Base-by-base conservation (phyloP, 1,284 basidiomycete genomes). In the Flammula alnicola region DNA sequence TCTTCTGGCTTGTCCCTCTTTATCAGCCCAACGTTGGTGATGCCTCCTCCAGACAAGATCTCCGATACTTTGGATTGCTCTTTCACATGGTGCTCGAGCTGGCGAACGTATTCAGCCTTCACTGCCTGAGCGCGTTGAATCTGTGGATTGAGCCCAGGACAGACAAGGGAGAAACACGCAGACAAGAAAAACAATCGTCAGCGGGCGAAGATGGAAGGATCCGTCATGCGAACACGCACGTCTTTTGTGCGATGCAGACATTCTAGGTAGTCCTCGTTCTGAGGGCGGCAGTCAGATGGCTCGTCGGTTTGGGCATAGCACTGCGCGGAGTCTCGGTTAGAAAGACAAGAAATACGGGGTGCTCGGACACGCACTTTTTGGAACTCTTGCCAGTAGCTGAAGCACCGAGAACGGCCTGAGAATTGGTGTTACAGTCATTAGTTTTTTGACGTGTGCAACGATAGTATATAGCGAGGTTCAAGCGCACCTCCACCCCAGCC, bases 231-330 rank as follows among this genome's bases (percentile, higher is more conserved):
- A 7, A 29, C 19, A 65, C 73, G 59, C 55, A 94, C 95, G 84
- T 96, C 94, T 71, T 96, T 93, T 35, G 83, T 87, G 65, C 90
- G 86, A 68, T 97, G 95, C 52, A 98, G 74, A 71, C 95, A 98
- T 70, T 97, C 94, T 50, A 97, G 68, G 74, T 98, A 98, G 70
- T 97, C 95, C 56, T 91, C 91, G 54, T 84, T 86, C 58, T 86
- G 86, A 12, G 77, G 71, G 12, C 78, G 70, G 70, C 95, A 98
- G 63, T 92, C 78, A 37, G 73, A 69, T 1, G 93, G 92, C 38
- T 76, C 76, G 58, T 95, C 92, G 40, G 94, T 84, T 51, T 83
- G 77, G 7, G 89, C 87, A 68, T 97, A 98, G 75, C 95, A 98
- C 88, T 97, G 30, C n/a, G 20, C 4, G 11, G 5, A n/a, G 14